Percentiles rank a stretch among this genome's conserved stretches.
Evolutionary conservation across 106 monocot species (phyloP).

Genomic region (Dendrobium chrysotoxum): DNA sequence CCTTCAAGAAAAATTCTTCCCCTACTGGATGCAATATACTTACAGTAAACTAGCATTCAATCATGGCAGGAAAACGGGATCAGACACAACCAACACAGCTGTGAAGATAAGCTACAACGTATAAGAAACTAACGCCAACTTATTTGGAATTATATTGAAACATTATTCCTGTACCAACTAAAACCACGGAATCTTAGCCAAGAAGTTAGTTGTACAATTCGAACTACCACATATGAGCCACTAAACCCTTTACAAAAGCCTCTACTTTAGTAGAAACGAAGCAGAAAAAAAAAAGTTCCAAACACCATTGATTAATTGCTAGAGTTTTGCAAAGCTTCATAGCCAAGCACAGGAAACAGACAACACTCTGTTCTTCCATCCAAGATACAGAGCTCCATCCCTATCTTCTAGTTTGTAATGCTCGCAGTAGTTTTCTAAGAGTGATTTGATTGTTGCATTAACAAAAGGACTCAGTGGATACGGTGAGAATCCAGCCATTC

Average conservation of each 20-base stretch:
- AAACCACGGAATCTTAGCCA: neutral
- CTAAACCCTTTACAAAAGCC: neutral
- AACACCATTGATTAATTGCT: neutral
- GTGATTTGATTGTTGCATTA: conserved; percentile 66
- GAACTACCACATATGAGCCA: neutral
- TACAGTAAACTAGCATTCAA: too few relatives aligned
- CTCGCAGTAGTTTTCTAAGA: conserved; percentile 57
- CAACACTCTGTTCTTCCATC: conserved; percentile 79
- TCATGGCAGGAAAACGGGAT: too few relatives aligned
- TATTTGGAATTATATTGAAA: neutral
- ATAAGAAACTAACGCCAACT: too few relatives aligned
- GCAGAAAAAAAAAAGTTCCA: neutral
- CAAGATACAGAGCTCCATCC: conserved; percentile 86
- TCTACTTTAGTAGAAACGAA: neutral
- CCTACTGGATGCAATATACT: too few relatives aligned
- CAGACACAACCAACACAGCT: too few relatives aligned
- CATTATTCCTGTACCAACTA: neutral
- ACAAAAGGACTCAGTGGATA: conserved; percentile 71
- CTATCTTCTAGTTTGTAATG: conserved; percentile 66
- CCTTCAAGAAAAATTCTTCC: too few relatives aligned
- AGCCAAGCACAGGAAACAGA: conserved; percentile 80
- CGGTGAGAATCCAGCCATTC: conserved; percentile 78
- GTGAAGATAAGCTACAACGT: too few relatives aligned
- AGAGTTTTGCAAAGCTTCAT: conserved; percentile 17
- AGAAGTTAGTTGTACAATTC: too few relatives aligned